phyloP scores from a whole-genome alignment of 176 grass and related monocot species.

The Triticum monococcum region DNA sequence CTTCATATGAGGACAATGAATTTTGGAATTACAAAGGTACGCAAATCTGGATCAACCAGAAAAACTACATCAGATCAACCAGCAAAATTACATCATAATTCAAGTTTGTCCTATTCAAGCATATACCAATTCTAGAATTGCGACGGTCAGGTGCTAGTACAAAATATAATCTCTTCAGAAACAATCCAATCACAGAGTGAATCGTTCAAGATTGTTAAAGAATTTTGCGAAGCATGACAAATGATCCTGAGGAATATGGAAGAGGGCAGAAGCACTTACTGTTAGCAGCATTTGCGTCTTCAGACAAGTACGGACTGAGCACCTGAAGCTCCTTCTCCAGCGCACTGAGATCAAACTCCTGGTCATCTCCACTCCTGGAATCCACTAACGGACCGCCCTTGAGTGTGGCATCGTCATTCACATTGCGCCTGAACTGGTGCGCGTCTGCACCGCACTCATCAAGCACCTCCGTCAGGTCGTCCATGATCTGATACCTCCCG shows the following conservation, averaged over 20 bases:
- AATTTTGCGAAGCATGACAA: background rate
- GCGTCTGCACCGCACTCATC: constrained; percentile 57
- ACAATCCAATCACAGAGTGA: background rate
- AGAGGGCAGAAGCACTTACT: constrained; percentile 34
- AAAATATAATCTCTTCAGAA: constrained; percentile 9
- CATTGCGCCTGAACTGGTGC: constrained; percentile 23
- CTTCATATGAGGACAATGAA: background rate
- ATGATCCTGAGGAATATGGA: background rate
- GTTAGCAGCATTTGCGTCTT: constrained; percentile 10
- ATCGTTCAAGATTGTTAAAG: background rate
- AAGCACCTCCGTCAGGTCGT: constrained; percentile 76
- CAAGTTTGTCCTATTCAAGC: background rate
- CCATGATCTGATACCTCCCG: constrained; percentile 82
- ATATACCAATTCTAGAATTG: background rate
- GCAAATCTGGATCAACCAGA: background rate
- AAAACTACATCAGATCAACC: background rate
- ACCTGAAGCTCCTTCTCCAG: constrained; percentile 66
- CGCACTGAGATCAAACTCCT: constrained; percentile 29
- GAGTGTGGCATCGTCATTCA: constrained; percentile 30
- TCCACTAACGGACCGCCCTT: constrained; percentile 28
- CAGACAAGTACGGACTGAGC: constrained; percentile 45
- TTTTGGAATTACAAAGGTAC: background rate
- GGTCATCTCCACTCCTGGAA: constrained; percentile 25
- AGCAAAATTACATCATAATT: constrained; percentile 12
- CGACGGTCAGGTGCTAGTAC: background rate